Evolutionary conservation across 2,329 filamentous ascomycete genomes (phyloP), one percentile per base, ranked within the genome.

Genomic region (Sporothrix brasiliensis): DNA sequence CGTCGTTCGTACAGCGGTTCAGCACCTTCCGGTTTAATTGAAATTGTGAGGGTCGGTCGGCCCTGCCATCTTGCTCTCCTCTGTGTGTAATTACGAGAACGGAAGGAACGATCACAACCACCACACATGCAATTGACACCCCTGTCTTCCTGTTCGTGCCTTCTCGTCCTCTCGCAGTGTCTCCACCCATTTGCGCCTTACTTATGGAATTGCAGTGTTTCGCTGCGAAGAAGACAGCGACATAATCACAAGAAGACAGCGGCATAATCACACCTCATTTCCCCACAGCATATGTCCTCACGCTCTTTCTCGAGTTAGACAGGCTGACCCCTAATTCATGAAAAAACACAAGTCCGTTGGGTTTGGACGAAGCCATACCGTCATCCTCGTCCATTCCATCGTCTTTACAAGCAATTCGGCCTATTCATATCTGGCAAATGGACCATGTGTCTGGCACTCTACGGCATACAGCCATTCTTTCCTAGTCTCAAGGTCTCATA

Each of bases 151-250:
- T 27, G 54, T 61, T 69, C 54, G 54, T 41, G 54, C 27, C 67
- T 53, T 53, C 54, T 53, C 67, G n/a, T 24, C 67, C 67, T 69
- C 44, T 69, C 54, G 53, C 41, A 44, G 41, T 14, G 67, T 61
- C 67, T 41, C 67, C 54, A 69, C 67, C 5, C n/a, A 52, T 19
- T 69, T 39, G 41, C 67, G 67, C 67, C 67, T 69, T n/a, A 69
- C 47, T 63, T 69, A n/a, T 39, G 24, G 21, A 41, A 19, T 24
- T 47, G 13, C 39, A 11, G 27, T 53, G 54, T 34, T 34, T 21
- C 53, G 58, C 41, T 63, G 58, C 21, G 5, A 30, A 16, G 14
- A 44, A 14, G 19, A n/a, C 6, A 34, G 24, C 68, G 44, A 61
- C 56, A 61, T 34, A 34, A 24, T 24, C 24, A 24, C 24, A 30